Evolutionary conservation across 768 basidiomycete genomes (phyloP).

Genomic region (Cystobasidium ongulense): DNA sequence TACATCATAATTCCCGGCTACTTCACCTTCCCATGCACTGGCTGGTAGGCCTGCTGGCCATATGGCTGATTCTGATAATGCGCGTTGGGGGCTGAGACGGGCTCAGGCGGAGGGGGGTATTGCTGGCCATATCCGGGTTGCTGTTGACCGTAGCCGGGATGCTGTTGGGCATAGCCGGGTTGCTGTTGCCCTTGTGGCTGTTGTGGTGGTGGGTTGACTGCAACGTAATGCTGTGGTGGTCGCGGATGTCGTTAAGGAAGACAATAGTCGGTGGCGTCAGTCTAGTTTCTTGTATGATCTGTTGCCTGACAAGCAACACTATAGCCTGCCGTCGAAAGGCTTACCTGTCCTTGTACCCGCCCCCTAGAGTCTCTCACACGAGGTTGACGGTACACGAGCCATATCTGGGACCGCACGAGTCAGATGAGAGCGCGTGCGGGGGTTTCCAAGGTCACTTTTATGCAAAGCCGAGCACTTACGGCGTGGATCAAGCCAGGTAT

Average conservation of each 20-base stretch:
- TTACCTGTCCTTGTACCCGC: neutral
- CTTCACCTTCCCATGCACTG: neutral
- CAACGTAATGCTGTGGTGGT: slow-evolving; percentile 1
- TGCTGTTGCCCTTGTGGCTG: neutral
- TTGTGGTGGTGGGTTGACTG: neutral
- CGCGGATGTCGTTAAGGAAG: neutral
- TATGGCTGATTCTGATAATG: neutral
- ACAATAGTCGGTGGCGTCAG: neutral
- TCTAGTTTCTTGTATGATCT: neutral
- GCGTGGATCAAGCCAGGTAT: slow-evolving; percentile 14
- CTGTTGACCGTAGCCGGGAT: neutral
- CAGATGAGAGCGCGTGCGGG: neutral
- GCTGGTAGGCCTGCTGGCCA: neutral
- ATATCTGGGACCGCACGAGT: neutral
- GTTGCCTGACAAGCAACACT: neutral
- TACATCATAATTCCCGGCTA: no score
- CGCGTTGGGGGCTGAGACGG: neutral
- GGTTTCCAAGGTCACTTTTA: neutral
- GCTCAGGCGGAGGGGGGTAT: neutral
- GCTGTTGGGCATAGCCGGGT: neutral
- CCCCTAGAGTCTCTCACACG: neutral
- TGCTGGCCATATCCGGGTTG: no score
- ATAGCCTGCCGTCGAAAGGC: neutral
- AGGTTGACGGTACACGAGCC: slow-evolving; percentile 4
- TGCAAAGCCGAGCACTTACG: neutral